Evolutionary conservation across 768 basidiomycete genomes (phyloP), one percentile per base, ranked within the genome.

Genomic region (Pulveroboletus frians): DNA sequence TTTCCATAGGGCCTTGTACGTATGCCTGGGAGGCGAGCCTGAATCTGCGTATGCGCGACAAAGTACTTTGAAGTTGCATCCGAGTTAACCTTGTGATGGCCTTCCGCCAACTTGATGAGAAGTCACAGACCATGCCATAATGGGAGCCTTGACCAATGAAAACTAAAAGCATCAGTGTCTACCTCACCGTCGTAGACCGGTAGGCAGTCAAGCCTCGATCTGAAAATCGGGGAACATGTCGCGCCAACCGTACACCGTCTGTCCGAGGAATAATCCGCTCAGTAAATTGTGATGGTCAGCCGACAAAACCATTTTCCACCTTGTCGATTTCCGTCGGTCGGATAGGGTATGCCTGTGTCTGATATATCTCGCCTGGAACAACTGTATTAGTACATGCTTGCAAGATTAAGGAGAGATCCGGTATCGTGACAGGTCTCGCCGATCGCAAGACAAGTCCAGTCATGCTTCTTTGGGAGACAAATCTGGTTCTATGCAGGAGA

Each of bases 301-400:
- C n/a, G n/a, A n/a, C n/a, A n/a, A n/a, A n/a, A n/a, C n/a, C n/a
- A n/a, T n/a, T n/a, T n/a, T n/a, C n/a, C n/a, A n/a, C n/a, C n/a
- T n/a, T 11, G 47, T 42, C 4, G 47, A 48, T 35, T 48, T 48
- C 17, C 42, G 48, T 10, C 13, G 37, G 42, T 49, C 48, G 26
- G 44, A 49, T 15, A 49, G 37, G 48, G 42, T 49, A 23, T 0
- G 30, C n/a, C 23, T 11, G 20, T 31, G 15, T 31, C 10, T 40
- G 21, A 10, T 9, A 11, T 9, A 9, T 23, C 11, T 9, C 14
- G 8, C 13, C 3, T 10, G 39, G n/a, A 30, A 3, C 11, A 17
- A 7, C 34, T 5, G 15, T 32, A 10, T 23, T 17, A 38, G 11
- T 15, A 9, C 3, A 18, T 27, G 2, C 23, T 9, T 14, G n/a